A percentile compares a stretch with the other conserved stretches of the same genome.
Evolutionary conservation across 164 flowering plant species (phyloP).

Genomic region (Protea cynaroides): DNA sequence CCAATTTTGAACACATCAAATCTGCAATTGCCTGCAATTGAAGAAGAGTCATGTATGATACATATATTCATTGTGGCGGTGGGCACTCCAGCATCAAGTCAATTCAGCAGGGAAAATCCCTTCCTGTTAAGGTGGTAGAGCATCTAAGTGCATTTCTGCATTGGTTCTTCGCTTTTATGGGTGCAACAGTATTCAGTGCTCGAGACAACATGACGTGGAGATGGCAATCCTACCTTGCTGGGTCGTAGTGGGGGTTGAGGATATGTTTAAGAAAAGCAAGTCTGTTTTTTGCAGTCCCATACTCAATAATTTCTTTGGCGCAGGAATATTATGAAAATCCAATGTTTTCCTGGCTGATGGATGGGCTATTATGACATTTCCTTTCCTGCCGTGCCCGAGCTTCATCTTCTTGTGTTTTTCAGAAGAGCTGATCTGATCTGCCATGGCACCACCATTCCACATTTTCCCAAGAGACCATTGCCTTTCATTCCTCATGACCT

Average conservation of each 20-base stretch:
- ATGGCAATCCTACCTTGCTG: conserved; percentile 18
- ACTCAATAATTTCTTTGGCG: conserved; percentile 91
- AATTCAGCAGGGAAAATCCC: conserved; percentile 4
- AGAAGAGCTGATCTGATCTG: conserved; percentile 61
- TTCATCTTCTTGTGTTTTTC: conserved; percentile 49
- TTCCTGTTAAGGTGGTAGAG: conserved; percentile 13
- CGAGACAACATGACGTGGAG: conserved; percentile 8
- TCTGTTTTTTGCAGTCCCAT: conserved; percentile 39
- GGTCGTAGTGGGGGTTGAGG: conserved; percentile 19
- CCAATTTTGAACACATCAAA: background rate
- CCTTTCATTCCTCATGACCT: conserved; percentile 54
- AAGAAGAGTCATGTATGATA: background rate
- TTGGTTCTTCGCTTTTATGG: conserved; percentile 12
- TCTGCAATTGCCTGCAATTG: background rate
- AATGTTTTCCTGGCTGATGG: conserved; percentile 58
- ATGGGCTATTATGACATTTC: conserved; percentile 54
- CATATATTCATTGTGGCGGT: background rate
- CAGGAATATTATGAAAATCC: conserved; percentile 80
- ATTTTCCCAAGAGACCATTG: conserved; percentile 46
- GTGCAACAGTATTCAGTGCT: conserved; percentile 4
- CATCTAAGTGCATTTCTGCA: conserved; percentile 4
- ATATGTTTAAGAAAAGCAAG: conserved; percentile 18
- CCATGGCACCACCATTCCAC: conserved; percentile 56
- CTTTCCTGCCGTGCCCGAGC: conserved; percentile 56
- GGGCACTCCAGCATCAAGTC: conserved; percentile 3